Base-by-base conservation (phyloP, 2,329 filamentous ascomycete species). In the Pleurostoma richardsiae region DNA sequence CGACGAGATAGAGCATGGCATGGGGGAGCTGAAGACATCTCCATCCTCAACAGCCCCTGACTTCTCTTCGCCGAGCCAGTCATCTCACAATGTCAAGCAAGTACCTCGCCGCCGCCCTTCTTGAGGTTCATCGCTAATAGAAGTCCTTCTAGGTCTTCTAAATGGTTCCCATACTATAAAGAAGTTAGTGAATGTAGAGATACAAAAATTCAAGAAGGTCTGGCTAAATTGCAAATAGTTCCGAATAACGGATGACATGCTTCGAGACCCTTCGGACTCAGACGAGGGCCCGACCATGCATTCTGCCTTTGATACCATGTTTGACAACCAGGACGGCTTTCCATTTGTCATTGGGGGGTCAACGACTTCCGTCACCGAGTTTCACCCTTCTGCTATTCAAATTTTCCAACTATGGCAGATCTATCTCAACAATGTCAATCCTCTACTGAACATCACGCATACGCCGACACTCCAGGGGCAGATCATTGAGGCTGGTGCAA, bases 391-490 rank as follows among this genome's bases (percentile, higher is more conserved):
- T 2, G 67, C 76, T 28, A 74, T 82, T 26, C 78, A 82, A 48
- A 82, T 83, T 45, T 77, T 84, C 49, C 74, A 80, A 53, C 68
- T 85, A 19, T 88, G 85, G 84, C 83, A 87, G 61, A 73, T 80
- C 11, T 88, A 85, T 57, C 73, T 88, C 39, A 77, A 82, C 52
- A 86, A 86, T 55, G 79, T 88, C 54, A 82, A 88, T 54, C 82
- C 84, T 0, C 59, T 89, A 5, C 69, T 86, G 41, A 88, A 86
- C 56, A 71, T 88, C 47, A 83, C 80, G 0, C 85, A 88, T 56
- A 77, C 80, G 0, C 82, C 83, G 1, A 85, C 76, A 1, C 65
- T 87, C 1, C 83, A 88, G 58, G 69, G 67, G n/a, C 76, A 76
- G 44, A 76, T 88, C 38, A 77, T 88, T 43, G 79, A 83, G 48